Base-by-base conservation (phyloP, 441 rosid species). In the Pelargonium myrrhifolium region DNA sequence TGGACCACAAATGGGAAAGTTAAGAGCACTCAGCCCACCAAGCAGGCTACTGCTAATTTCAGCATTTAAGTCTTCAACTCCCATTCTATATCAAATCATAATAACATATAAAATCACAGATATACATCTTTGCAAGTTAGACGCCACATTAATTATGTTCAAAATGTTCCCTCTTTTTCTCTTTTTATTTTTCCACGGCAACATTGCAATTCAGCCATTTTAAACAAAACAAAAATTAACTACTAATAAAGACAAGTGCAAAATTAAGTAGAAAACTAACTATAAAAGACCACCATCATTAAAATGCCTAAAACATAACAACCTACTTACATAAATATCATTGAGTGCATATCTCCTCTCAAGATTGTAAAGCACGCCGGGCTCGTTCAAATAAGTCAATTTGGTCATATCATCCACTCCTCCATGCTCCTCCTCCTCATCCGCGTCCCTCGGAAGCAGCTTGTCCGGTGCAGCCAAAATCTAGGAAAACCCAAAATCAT, bases 321-420 rank as follows among this genome's bases (percentile, higher is more conserved):
- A 51, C 2, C 58, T 2, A 15, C 58, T 51, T 8, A 51, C 99
- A 80, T 93, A 93, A 71, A 93, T 93, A 79, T 89, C 99, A 82
- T 87, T 86, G 35, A 74, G 70, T 47, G 86, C 85, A 72, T 78
- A 93, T 72, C 99, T 82, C 64, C 80, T 56, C 69, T 68, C 78
- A 31, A 93, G 83, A 83, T 93, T 93, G 49, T 80, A 80, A 67
- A 93, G 81, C 69, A 93, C 90, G 63, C 99, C 96, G 18, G 99
- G 97, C 73, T 91, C 99, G 68, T 91, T 96, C 75, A 93, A 77
- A 87, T 93, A 89, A 21, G 97, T 90, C 70, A 93, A 85, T 86
- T 77, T 93, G 67, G 93, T 90, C 98, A 93, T 90, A 82, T 93
- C 98, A 59, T 93, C 97, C 73, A 91, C 89, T 0, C 99, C 99